These are phyloP conservation scores for Alnus glutinosa DNA, from an alignment of 306 rosid species.

Conservation along the genomic window DNA sequence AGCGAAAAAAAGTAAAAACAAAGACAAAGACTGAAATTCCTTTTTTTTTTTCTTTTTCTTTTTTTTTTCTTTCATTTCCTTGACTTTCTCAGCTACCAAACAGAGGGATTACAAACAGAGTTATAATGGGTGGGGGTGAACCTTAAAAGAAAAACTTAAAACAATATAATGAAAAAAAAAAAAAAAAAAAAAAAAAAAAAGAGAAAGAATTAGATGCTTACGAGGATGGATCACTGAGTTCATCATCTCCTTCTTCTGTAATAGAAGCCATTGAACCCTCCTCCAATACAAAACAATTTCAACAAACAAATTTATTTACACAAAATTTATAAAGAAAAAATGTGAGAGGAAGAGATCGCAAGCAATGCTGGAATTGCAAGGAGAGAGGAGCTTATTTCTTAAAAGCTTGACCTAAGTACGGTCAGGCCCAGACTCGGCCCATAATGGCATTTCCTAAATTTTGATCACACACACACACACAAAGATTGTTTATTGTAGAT, in stretches of 20 bases:
- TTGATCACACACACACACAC: too few species aligned
- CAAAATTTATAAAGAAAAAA: background rate
- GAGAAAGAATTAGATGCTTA: conserved; percentile 31
- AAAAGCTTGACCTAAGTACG: background rate
- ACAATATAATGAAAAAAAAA: background rate
- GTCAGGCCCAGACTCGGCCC: background rate
- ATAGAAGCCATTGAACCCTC: conserved; percentile 51
- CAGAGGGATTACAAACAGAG: background rate
- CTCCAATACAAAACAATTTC: conserved; percentile 13
- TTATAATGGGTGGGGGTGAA: background rate
- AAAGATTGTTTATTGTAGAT: too few species aligned
- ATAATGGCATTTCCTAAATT: background rate
- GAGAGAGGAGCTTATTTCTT: background rate
- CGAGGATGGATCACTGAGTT: conserved; percentile 45
- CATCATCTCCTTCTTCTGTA: conserved; percentile 46
- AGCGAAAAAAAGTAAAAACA: background rate
- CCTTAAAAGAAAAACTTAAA: background rate
- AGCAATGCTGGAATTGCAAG: background rate
- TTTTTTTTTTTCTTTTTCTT: too few species aligned
- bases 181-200: background rate
- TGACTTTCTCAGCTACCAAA: background rate
- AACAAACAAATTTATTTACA: background rate
- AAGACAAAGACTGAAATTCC: background rate
- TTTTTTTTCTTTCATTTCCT: background rate
- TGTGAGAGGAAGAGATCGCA: background rate